These are phyloP conservation scores for Collybiopsis confluens DNA, from an alignment of 768 basidiomycete genomes.

Conservation along the genomic window DNA sequence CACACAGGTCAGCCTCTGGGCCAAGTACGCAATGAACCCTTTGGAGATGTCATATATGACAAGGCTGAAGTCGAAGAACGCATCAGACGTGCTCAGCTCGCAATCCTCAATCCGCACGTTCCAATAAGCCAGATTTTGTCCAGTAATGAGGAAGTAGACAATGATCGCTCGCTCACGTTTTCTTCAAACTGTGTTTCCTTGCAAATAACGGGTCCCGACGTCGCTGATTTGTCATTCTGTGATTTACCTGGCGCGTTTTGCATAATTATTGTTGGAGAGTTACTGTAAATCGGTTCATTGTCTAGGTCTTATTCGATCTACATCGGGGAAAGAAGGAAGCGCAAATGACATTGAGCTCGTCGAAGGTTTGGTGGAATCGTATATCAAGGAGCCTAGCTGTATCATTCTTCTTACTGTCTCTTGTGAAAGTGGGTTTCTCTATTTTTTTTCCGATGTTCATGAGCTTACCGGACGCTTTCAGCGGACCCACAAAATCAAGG, in stretches of 20 bases:
- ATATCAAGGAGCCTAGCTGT: conserved; percentile 61
- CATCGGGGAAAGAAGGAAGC: conserved; percentile 44
- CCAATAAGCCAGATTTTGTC: conserved; percentile 31
- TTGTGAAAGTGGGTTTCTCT: conserved; percentile 50
- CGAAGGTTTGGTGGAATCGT: conserved; percentile 48
- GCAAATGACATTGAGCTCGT: conserved; percentile 59
- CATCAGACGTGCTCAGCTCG: conserved; percentile 55
- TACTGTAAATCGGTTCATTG: background rate
- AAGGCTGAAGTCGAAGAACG: conserved; percentile 59
- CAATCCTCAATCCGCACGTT: conserved; percentile 42
- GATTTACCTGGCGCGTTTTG: conserved; percentile 49
- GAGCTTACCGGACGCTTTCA: too few species aligned
- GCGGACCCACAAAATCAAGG: conserved; percentile 82
- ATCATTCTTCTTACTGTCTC: conserved; percentile 57
- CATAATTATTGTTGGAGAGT: background rate
- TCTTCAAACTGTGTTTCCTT: conserved; percentile 55
- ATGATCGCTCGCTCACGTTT: conserved; percentile 33
- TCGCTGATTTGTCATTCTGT: conserved; percentile 62
- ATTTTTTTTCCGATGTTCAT: background rate
- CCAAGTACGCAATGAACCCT: conserved; percentile 33
- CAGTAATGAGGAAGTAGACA: conserved; percentile 22
- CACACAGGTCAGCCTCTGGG: conserved; percentile 31
- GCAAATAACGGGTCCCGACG: conserved; percentile 52
- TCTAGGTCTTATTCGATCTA: conserved; percentile 52
- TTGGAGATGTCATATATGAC: conserved; percentile 45